Evolutionary conservation across 1,284 basidiomycete species (phyloP).

Genomic region (Anthracocystis walkeri): DNA sequence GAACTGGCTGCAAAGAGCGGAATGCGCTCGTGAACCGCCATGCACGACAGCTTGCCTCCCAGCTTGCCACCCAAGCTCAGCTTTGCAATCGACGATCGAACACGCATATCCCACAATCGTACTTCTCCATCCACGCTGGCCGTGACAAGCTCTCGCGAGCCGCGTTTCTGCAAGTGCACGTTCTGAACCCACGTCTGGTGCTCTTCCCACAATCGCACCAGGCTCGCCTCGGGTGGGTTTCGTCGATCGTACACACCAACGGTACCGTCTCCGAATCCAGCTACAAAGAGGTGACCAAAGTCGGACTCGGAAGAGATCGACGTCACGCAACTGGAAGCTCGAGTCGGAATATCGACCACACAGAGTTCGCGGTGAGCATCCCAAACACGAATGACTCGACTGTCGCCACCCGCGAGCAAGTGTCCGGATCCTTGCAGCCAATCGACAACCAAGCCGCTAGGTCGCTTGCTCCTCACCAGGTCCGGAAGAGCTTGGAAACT

Average conservation of each 20-base stretch:
- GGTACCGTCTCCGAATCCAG: constrained; percentile 91
- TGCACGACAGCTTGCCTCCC: constrained; percentile 75
- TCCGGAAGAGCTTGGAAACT: constrained; percentile 91
- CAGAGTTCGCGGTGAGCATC: constrained; percentile 92
- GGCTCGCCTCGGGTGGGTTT: constrained; percentile 83
- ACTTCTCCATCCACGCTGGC: constrained; percentile 92
- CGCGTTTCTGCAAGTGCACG: constrained; percentile 84
- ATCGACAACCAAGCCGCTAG: constrained; percentile 86
- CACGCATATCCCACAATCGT: constrained; percentile 90
- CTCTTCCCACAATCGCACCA: constrained; percentile 80
- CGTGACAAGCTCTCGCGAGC: constrained; percentile 83
- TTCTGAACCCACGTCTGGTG: constrained; percentile 93
- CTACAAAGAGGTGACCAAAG: constrained; percentile 83
- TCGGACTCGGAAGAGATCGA: constrained; percentile 84
- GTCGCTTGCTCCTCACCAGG: constrained; percentile 77
- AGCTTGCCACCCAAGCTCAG: constrained; percentile 73
- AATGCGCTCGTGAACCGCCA: constrained; percentile 87
- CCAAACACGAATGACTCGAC: constrained; percentile 89
- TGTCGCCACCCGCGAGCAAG: constrained; percentile 89
- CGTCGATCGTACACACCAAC: constrained; percentile 93
- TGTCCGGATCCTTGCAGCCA: constrained; percentile 93
- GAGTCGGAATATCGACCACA: constrained; percentile 84
- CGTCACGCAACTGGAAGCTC: constrained; percentile 89
- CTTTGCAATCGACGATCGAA: constrained; percentile 78
- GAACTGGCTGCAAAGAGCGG: constrained; percentile 81